Percentiles rank a stretch among this genome's conserved stretches.
phyloP scores from a whole-genome alignment of 495 filamentous ascomycete genomes.

The Penicillium nucicola region DNA sequence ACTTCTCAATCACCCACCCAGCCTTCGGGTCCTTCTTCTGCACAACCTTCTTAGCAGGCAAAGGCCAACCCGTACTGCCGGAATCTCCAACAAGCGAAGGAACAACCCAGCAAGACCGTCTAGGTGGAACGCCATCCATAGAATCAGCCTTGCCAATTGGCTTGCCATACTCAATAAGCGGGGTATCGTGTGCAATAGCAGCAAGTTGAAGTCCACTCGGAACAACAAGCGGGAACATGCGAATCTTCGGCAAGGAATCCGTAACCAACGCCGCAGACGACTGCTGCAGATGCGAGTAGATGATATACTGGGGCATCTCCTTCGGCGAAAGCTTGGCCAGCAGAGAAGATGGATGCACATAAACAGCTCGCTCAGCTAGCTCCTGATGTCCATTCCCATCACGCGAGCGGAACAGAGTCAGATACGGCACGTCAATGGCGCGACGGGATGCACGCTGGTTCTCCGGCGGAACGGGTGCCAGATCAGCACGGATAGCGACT shows the following conservation, averaged over 20 bases:
- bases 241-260: conserved; percentile 64
- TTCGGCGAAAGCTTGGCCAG: conserved; percentile 67
- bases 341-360: conserved; percentile 79
- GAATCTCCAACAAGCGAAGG: conserved; percentile 66
- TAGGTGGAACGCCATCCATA: conserved; percentile 51
- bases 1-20: conserved; percentile 76
- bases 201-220: conserved; percentile 74
- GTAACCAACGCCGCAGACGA: conserved; percentile 48
- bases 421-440: conserved; percentile 85
- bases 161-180: conserved; percentile 81
- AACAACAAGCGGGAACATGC: conserved; percentile 85
- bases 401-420: conserved; percentile 76
- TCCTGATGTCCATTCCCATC: conserved; percentile 43
- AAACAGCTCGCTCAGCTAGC: conserved; percentile 60
- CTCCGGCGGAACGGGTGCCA: conserved; percentile 70
- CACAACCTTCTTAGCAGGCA: conserved; percentile 76
- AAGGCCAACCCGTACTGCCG: conserved; percentile 72
- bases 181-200: conserved; percentile 77
- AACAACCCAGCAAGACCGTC: conserved; percentile 78
- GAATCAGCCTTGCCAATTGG: conserved; percentile 76
- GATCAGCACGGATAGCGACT: conserved; percentile 88
- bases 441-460: conserved; percentile 67
- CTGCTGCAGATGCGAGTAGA: conserved; percentile 82
- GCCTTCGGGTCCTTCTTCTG: conserved; percentile 69
- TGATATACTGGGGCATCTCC: conserved; percentile 78